Percentiles rank a stretch among this genome's conserved stretches.
phyloP scores from a whole-genome alignment of 257 asterid genomes.

The Gentiana straminea region DNA sequence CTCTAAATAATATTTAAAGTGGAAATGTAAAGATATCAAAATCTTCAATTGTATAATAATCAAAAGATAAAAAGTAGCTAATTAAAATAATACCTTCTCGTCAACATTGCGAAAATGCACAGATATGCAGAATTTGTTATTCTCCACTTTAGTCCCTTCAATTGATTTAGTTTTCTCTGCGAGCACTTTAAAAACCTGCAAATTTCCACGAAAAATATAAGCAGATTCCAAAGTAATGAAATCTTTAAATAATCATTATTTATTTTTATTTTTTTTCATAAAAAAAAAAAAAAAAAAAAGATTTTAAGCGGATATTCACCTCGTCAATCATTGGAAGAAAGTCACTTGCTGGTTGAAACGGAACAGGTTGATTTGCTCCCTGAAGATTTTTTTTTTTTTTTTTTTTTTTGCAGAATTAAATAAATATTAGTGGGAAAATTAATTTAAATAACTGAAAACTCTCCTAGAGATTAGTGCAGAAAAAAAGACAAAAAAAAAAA shows the following conservation, averaged over 20 bases:
- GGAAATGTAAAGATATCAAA: background rate
- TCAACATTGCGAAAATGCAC: slow-evolving; percentile 80
- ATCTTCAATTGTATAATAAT: no score
- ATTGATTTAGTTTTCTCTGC: slow-evolving; percentile 46
- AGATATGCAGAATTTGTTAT: slow-evolving; percentile 69
- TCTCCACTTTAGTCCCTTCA: slow-evolving; percentile 66
- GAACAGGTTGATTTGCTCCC: slow-evolving; percentile 56
- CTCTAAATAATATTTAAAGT: background rate
- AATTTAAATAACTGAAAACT: no score
- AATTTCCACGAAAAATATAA: background rate
- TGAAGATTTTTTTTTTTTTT: slow-evolving; percentile 11
- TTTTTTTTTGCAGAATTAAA: no score
- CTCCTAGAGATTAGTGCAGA: no score
- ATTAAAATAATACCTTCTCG: slow-evolving; percentile 31
- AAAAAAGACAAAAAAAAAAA: background rate
- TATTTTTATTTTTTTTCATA: background rate
- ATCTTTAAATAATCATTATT: background rate
- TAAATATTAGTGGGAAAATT: no score
- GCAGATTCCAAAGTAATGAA: background rate
- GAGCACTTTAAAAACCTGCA: slow-evolving; percentile 37
- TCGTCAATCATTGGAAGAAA: slow-evolving; percentile 60
- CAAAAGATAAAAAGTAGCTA: no score
- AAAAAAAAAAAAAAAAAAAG: background rate
- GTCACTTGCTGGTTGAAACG: slow-evolving; percentile 86
- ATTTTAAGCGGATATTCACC: background rate